A percentile compares a stretch with the other conserved stretches of the same genome.
Evolutionary conservation across 2,329 filamentous ascomycete species (phyloP).

Genomic region (Aspergillus eucalypticola): DNA sequence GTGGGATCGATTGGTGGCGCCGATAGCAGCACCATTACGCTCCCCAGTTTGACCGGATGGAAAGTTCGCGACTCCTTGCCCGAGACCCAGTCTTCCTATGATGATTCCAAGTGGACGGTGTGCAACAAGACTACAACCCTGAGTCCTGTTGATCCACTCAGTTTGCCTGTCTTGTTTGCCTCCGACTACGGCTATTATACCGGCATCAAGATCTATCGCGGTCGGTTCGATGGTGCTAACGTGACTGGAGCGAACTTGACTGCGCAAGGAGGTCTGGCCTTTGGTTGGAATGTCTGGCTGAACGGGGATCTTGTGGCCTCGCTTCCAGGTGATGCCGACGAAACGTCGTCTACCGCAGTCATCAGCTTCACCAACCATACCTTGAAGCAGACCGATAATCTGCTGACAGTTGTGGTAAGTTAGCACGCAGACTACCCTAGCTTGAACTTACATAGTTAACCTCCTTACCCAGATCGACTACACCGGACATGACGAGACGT

Average conservation of each 20-base stretch:
- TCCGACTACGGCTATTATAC: constrained; percentile 48
- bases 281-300: constrained; percentile 13
- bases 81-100: constrained; percentile 48
- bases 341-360: not conserved
- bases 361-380: not conserved
- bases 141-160: constrained; percentile 50
- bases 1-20: constrained; percentile 44
- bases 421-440: not conserved
- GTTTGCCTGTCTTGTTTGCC: constrained; percentile 55
- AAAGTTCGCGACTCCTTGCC: constrained; percentile 54
- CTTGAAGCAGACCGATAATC: constrained; percentile 3
- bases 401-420: constrained; percentile 9
- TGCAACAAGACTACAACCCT: constrained; percentile 53
- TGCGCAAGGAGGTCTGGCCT: constrained; percentile 5
- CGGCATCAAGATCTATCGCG: constrained; percentile 9
- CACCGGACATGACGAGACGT: constrained; percentile 12
- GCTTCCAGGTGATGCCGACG: not conserved
- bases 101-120: constrained; percentile 54
- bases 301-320: constrained; percentile 8
- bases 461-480: constrained; percentile 1
- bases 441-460: not conserved
- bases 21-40: constrained; percentile 39
- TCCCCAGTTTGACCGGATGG: constrained; percentile 52
- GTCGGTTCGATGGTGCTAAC: constrained; percentile 8
- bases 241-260: constrained; percentile 3